Percentiles rank a stretch among this genome's conserved stretches.
Conservation (phyloP, 192 early-diverging fungal species). For the Linnemannia schmuckeri region DNA sequence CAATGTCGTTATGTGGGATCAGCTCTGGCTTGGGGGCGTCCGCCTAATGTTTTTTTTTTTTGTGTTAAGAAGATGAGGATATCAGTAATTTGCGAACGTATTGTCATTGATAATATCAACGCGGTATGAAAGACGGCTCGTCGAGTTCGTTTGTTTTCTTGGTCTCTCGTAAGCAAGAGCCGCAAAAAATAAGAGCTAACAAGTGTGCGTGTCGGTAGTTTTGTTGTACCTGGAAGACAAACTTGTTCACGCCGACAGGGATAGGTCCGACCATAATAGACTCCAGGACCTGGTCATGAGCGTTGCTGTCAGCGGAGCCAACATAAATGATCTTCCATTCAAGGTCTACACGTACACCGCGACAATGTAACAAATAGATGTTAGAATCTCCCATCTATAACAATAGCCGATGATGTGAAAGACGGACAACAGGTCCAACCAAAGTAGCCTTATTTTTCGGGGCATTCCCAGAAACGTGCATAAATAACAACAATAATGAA, state of each 20-base stretch:
- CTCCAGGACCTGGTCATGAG: slow-evolving; percentile 94
- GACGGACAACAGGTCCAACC: neutral
- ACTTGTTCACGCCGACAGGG: slow-evolving; percentile 94
- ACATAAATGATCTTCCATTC: slow-evolving; percentile 99
- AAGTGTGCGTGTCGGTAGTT: neutral
- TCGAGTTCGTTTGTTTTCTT: neutral
- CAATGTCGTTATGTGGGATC: slow-evolving; percentile 84
- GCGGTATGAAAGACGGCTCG: neutral
- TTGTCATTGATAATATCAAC: neutral
- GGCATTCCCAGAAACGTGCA: neutral
- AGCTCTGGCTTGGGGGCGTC: slow-evolving; percentile 78
- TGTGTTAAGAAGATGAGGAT: slow-evolving; percentile 1
- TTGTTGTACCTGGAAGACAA: slow-evolving; percentile 84
- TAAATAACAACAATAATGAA: neutral
- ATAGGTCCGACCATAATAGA: slow-evolving; percentile 96
- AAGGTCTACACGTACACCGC: slow-evolving; percentile 72
- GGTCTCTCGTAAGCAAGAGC: neutral
- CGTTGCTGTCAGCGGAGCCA: slow-evolving; percentile 85
- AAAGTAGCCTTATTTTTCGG: neutral
- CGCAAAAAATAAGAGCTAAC: neutral
- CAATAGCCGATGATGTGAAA: neutral
- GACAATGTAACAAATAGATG: neutral
- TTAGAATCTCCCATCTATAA: neutral
- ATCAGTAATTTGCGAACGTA: neutral
- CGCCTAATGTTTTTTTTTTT: slow-evolving; percentile 55